phyloP scores from a whole-genome alignment of 257 asterid species.

The Penstemon barbatus region DNA sequence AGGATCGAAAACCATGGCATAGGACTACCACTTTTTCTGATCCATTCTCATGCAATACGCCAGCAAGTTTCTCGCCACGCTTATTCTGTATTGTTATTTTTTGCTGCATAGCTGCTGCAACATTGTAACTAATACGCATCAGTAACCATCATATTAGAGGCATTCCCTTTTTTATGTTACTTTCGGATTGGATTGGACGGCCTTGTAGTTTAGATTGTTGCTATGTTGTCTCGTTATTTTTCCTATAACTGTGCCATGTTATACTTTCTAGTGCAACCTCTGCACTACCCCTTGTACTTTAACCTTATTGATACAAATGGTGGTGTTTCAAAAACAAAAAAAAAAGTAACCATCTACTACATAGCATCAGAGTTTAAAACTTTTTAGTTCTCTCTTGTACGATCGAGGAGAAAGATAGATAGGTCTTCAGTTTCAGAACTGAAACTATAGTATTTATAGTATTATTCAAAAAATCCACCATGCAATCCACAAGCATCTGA shows the following conservation, averaged over 20 bases:
- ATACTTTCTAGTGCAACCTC: too few relatives aligned
- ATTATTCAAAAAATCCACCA: neutral
- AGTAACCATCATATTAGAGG: neutral
- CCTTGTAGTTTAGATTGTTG: too few relatives aligned
- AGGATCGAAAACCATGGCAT: constrained; percentile 31
- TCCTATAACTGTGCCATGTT: too few relatives aligned
- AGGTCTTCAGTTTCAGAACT: neutral
- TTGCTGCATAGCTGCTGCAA: constrained; percentile 22
- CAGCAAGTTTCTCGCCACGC: constrained; percentile 22
- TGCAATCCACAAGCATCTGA: neutral
- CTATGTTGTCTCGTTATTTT: too few relatives aligned
- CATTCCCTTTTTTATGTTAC: neutral
- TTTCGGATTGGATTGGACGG: neutral
- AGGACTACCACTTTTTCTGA: constrained; percentile 18
- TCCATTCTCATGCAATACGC: neutral
- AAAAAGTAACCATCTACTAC: too few relatives aligned
- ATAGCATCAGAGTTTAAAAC: too few relatives aligned
- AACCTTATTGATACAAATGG: too few relatives aligned
- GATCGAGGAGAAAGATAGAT: too few relatives aligned
- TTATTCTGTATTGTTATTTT: constrained; percentile 20
- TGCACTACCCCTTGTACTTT: too few relatives aligned
- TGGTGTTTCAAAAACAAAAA: too few relatives aligned
- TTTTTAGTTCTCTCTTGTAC: too few relatives aligned
- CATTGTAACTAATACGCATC: neutral
- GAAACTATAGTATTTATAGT: neutral